Evolutionary conservation across 306 rosid genomes (phyloP), one percentile per base, ranked within the genome.

Genomic region (Rosa lucieae): DNA sequence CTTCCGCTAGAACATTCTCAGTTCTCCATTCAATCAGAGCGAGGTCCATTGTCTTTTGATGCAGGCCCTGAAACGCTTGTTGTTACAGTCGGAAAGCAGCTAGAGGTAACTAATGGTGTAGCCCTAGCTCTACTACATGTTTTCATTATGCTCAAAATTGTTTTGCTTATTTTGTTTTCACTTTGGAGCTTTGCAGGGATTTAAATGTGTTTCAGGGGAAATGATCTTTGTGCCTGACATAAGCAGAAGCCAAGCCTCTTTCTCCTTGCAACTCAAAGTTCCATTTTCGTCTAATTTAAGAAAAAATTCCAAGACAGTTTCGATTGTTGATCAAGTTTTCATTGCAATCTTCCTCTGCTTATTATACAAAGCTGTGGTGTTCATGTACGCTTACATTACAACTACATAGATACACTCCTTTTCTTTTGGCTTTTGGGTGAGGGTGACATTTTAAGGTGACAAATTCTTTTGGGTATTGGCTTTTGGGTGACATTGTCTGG

Each of bases 71-170:
- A 88, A 52, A 48, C 81, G 67, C 69, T 94, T 8, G 88, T 92
- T 44, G 93, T 87, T 75, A 89, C 91, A 8, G 78, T 90, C 67
- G 97, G 97, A 70, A 87, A 86, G 77, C 97, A 89, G 67, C 77
- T 92, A 40, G 80, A 88, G 98, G 97, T 94, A 89, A 81, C 66
- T 32, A 65, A 32, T 72, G 10, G 2, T 20, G 42, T 74, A 12
- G 66, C 13, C 23, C 49, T 39, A 18, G 53, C 68, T 74, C 52
- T n/a, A 43, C 53, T 68, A 9, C 15, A 3, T 65, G 68, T 63
- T 29, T 29, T 6, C 17, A 32, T 56, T 55, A 26, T 7, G 46
- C 8, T 21, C 23, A 20, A 15, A 40, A 23, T 56, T 77, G 48
- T 55, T 20, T 71, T 39, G 48, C 20, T 70, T 78, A 78, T 68